A percentile compares a stretch with the other conserved stretches of the same genome.
These are phyloP conservation scores for Aspergillus quadrilineatus DNA, from an alignment of 2,329 filamentous ascomycete genomes.

Conservation along the genomic window DNA sequence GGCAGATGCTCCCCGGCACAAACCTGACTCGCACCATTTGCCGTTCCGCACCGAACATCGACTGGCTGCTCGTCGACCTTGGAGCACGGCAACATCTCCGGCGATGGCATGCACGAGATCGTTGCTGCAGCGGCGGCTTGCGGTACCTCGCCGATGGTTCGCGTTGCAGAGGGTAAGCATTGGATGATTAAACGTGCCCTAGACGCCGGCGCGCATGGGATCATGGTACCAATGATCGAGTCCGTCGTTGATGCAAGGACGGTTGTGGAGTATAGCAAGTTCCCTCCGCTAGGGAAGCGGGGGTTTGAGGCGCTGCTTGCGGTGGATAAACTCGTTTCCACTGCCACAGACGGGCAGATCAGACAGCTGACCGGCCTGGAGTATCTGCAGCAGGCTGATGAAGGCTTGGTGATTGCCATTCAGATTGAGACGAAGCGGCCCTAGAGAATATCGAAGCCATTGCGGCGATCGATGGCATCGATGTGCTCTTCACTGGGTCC, in stretches of 20 bases:
- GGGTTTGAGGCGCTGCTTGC: not conserved
- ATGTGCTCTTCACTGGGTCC: too few species aligned
- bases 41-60: conserved; percentile 38
- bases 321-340: not conserved
- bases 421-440: not conserved
- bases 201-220: conserved; percentile 38
- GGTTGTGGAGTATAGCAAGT: conserved; percentile 27
- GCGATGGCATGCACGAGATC: conserved; percentile 29
- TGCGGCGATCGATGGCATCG: too few species aligned
- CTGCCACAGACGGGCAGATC: too few species aligned
- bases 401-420: not conserved
- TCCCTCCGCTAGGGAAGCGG: conserved; percentile 25
- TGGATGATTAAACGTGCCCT: conserved; percentile 27
- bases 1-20: not conserved
- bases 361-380: not conserved
- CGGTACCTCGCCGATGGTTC: conserved; percentile 25
- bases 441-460: not conserved
- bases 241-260: conserved; percentile 48
- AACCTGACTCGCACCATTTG: not conserved
- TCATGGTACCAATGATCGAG: conserved; percentile 52
- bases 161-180: conserved; percentile 16
- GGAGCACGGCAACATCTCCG: conserved; percentile 29
- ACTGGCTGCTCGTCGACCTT: conserved; percentile 56
- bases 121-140: conserved; percentile 25
- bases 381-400: not conserved